Percentiles rank a stretch among this genome's conserved stretches.
Conservation (phyloP, 2,329 filamentous ascomycete species). For the Cladorrhinum sp. region DNA sequence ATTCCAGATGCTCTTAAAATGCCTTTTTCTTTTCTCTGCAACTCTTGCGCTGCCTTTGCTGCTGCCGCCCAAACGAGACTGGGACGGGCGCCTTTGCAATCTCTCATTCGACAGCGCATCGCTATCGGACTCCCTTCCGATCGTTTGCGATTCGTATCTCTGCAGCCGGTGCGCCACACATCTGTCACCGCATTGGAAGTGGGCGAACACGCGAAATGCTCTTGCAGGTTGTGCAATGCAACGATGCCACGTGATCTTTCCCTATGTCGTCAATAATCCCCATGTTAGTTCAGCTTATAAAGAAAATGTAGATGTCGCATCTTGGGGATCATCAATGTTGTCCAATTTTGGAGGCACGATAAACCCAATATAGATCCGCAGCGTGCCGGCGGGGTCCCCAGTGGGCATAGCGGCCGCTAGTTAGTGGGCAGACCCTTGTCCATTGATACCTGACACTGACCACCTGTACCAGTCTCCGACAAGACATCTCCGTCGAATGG, state of each 20-base stretch:
- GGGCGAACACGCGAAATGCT: background rate
- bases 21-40: background rate
- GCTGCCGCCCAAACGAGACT: background rate
- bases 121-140: constrained; percentile 18
- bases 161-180: background rate
- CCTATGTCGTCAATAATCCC: background rate
- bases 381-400: background rate
- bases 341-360: background rate
- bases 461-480: background rate
- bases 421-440: background rate
- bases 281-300: background rate
- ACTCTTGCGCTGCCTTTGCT: background rate
- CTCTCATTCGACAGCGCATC: constrained; percentile 19
- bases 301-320: background rate
- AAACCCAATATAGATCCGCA: background rate
- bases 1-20: background rate
- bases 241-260: background rate
- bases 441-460: background rate
- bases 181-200: background rate
- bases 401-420: background rate
- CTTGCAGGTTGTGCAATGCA: background rate
- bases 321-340: background rate
- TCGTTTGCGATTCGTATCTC: background rate
- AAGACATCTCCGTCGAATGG: too few relatives aligned
- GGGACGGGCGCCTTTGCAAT: background rate